Evolutionary conservation across 2,329 filamentous ascomycete species (phyloP).

Genomic region (Fusarium decemcellulare): DNA sequence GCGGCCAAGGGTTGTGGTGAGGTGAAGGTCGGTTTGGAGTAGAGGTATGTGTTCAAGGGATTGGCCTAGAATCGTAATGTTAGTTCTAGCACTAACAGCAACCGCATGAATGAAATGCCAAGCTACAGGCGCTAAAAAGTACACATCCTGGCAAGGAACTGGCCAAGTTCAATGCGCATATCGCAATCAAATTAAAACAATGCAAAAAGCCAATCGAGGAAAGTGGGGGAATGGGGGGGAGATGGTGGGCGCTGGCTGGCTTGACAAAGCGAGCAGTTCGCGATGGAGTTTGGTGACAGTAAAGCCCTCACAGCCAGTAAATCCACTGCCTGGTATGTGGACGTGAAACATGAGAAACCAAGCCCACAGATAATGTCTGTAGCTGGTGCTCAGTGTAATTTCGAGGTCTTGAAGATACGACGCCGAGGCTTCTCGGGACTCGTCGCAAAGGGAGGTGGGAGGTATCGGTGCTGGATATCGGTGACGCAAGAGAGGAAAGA

Average conservation of each 20-base stretch:
- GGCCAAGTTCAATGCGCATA: constrained; percentile 27
- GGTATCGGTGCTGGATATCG: not conserved
- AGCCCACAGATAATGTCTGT: not conserved
- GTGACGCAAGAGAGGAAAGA: constrained; percentile 24
- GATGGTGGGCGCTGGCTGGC: constrained; percentile 16
- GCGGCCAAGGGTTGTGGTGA: constrained; percentile 94
- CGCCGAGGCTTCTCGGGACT: constrained; percentile 12
- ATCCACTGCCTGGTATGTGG: not conserved
- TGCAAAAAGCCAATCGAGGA: constrained; percentile 9
- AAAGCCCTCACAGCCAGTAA: constrained; percentile 5
- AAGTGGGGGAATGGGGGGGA: constrained; percentile 6
- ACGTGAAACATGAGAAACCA: not conserved
- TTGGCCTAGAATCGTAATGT: constrained; percentile 78
- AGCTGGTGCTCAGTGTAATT: constrained; percentile 1
- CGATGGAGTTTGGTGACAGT: not conserved
- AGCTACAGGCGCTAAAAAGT: constrained; percentile 26
- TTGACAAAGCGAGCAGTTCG: constrained; percentile 3
- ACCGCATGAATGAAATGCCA: constrained; percentile 40
- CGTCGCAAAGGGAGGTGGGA: not conserved
- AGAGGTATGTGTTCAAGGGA: constrained; percentile 94
- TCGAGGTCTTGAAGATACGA: constrained; percentile 10
- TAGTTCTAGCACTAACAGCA: constrained; percentile 54
- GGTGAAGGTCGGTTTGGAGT: constrained; percentile 91
- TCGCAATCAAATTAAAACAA: constrained; percentile 30
- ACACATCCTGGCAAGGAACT: constrained; percentile 13